phyloP scores from a whole-genome alignment of 768 basidiomycete species.

The Cystobasidium onofrii region DNA sequence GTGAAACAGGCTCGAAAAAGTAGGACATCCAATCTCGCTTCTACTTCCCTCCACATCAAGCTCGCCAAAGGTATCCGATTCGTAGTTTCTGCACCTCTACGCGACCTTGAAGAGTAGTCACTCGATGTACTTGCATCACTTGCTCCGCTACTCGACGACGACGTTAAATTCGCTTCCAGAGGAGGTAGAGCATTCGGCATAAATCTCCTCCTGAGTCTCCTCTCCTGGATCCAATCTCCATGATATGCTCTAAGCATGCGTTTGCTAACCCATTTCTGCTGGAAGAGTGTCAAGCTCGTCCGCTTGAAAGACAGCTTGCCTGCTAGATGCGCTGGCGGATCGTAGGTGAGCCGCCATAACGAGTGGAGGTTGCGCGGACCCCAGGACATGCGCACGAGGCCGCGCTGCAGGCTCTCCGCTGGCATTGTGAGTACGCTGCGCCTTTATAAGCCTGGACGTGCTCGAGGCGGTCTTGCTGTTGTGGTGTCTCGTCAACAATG shows the following conservation, averaged over 20 bases:
- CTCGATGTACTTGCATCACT: slow-evolving; percentile 45
- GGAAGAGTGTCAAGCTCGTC: slow-evolving; percentile 59
- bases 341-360: slow-evolving; percentile 3
- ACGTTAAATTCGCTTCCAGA: slow-evolving; percentile 46
- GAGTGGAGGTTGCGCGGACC: slow-evolving; percentile 16
- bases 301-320: slow-evolving; percentile 57
- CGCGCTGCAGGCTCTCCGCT: slow-evolving; percentile 3
- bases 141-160: too few species aligned
- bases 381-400: slow-evolving; percentile 28
- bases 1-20: slow-evolving; percentile 83
- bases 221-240: slow-evolving; percentile 85
- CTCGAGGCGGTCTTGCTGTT: neutral
- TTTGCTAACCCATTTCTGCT: slow-evolving; percentile 85
- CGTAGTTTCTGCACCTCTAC: slow-evolving; percentile 53
- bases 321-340: neutral
- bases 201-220: slow-evolving; percentile 90
- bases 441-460: neutral
- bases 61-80: slow-evolving; percentile 75
- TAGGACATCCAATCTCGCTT: slow-evolving; percentile 84
- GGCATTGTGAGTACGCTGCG: neutral
- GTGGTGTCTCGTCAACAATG: neutral
- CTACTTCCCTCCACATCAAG: slow-evolving; percentile 91
- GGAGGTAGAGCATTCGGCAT: slow-evolving; percentile 73
- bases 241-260: slow-evolving; percentile 84
- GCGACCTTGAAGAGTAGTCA: slow-evolving; percentile 49